Evolutionary conservation across 2,329 filamentous ascomycete genomes (phyloP), one percentile per base, ranked within the genome.

Genomic region (Magnaporthiopsis poae): DNA sequence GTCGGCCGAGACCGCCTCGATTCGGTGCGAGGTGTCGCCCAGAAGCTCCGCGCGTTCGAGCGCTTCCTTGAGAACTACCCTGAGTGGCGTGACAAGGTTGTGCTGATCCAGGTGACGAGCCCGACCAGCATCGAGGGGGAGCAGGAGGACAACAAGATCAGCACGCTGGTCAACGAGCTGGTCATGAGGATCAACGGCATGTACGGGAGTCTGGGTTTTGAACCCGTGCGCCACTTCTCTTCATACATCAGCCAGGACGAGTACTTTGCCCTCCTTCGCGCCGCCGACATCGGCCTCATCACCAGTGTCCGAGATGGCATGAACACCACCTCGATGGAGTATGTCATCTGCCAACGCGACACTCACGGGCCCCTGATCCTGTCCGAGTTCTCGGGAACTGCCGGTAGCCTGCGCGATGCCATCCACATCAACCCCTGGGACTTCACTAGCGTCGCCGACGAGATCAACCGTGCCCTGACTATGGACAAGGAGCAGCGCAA

Each of bases 391-490:
- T 97, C 93, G 69, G 94, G 94, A 67, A 97, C 94, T 0, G 92
- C 94, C 39, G 91, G 91, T 66, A 95, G 89, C 66, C 83, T 98
- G 56, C 86, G 86, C 69, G 90, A 90, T 73, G 94, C 94, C 39
- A 92, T 96, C 69, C 92, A 96, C 77, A 96, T 98, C 81, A 98
- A 98, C 78, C 94, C 94, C 1, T 98, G 93, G 92, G 92, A 97
- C 75, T 83, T 94, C 66, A 87, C 84, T 33, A 91, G 90, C 52
- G 93, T 96, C 18, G 93, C 93, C 5, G 86, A 89, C 65, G 88
- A 92, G 70, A 93, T 98, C 75, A 86, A 96, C 73, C 80, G 87
- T 65, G 94, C 92, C 5, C 82, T 98, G 68, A 89, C 85, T 33
- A 94, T 96, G 90, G 80, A 86, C 0, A 77, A 82, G 1, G 83